Evolutionary conservation across 2,329 filamentous ascomycete species (phyloP).

Genomic region (Tolypocladium album): DNA sequence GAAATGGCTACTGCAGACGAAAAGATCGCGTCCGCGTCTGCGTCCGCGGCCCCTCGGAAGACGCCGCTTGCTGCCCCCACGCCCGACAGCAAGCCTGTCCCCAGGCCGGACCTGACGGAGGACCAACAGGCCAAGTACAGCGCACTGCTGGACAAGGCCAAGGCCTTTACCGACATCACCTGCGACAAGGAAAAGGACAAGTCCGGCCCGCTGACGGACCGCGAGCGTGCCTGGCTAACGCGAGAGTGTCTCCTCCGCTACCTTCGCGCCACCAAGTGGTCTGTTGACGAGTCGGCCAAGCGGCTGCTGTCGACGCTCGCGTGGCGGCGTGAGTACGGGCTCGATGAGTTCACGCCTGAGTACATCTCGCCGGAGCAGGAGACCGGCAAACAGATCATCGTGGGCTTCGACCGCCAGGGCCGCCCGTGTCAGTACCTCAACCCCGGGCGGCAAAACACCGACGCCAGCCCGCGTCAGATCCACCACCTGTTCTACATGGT

Average conservation of each 20-base stretch:
- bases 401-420: constrained; percentile 77
- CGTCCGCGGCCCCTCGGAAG: constrained; percentile 16
- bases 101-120: constrained; percentile 50
- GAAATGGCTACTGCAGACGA: neutral
- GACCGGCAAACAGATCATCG: constrained; percentile 86
- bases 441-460: constrained; percentile 87
- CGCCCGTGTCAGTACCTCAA: constrained; percentile 88
- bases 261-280: constrained; percentile 89
- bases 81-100: constrained; percentile 44
- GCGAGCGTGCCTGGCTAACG: constrained; percentile 82
- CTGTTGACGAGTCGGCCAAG: constrained; percentile 60
- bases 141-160: constrained; percentile 58
- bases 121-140: constrained; percentile 80
- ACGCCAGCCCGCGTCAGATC: constrained; percentile 73
- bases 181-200: constrained; percentile 45
- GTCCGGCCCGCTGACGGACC: constrained; percentile 58
- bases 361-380: constrained; percentile 91
- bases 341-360: constrained; percentile 68
- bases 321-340: constrained; percentile 86
- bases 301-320: constrained; percentile 71
- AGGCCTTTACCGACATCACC: constrained; percentile 56
- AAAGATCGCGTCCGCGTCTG: neutral
- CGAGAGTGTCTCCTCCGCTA: constrained; percentile 88
- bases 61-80: constrained; percentile 50
- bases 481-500: constrained; percentile 95